Evolutionary conservation across 78 protist species (phyloP), one percentile per base, ranked within the genome.

Genomic region (Mastigamoeba balamuthi): DNA sequence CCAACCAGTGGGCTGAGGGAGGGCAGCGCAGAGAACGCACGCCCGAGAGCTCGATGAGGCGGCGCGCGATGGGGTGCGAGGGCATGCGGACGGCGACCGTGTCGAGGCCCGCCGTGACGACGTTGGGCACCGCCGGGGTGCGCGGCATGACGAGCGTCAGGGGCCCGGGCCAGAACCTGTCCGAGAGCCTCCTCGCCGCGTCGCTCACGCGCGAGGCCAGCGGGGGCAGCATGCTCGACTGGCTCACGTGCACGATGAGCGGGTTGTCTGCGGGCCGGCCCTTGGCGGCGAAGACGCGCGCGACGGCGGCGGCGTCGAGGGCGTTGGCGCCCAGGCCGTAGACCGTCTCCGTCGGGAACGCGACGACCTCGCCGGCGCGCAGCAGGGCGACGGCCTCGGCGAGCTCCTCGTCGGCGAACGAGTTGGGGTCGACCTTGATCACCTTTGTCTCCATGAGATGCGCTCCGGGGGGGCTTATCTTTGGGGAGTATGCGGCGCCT

Each of bases 321-420:
- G 76, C 66, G 29, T 73, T 52, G 29, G 63, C 66, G 10, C 96
- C 94, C 6, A 92, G 83, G 1, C 94, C 93, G 67, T 87, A 92
- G 39, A 92, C 95, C 17, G 95, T 92, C 69, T 92, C 95, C 0
- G 95, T 92, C 28, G 95, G 93, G 35, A 90, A 90, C 33, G 91
- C 85, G 2, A 90, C 93, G 6, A 86, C 74, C 27, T 35, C 27
- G 1, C 90, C 92, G 30, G 3, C 66, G 3, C 76, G 77, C 33
- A 78, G 44, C 35, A 10, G 8, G 28, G 8, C 39, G 17, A 35
- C 70, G 38, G 76, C 76, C 65, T 66, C 29, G 10, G 29, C 17
- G 17, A 48, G 17, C 35, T 48, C 58, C 17, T 48, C 58, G 17
- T 48, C 58, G 58, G 17, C 17, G 17, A 48, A 48, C 35, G 17